These are phyloP conservation scores for Fereydounia khargensis DNA, from an alignment of 1,284 basidiomycete genomes.

Conservation along the genomic window DNA sequence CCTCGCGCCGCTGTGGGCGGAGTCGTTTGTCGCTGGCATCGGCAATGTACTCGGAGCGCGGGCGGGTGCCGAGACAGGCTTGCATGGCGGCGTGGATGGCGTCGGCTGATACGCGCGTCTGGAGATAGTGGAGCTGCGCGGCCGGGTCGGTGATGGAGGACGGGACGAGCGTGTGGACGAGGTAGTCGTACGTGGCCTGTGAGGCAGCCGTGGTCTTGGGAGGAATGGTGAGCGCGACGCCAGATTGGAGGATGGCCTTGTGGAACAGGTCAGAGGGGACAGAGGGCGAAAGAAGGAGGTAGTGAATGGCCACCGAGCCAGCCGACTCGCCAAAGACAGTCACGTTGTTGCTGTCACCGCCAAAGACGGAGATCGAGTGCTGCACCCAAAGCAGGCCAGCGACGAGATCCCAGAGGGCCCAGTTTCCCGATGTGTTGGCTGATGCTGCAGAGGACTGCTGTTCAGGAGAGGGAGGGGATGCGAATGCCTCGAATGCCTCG, in stretches of 20 bases:
- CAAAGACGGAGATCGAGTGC: constrained; percentile 66
- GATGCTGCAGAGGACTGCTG: too few species aligned
- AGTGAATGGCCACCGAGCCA: constrained; percentile 34
- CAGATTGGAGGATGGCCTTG: constrained; percentile 29
- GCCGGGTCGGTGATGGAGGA: constrained; percentile 11
- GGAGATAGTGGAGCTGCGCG: constrained; percentile 20
- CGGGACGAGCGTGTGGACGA: constrained; percentile 7
- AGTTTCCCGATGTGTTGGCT: constrained; percentile 60
- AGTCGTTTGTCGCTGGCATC: background rate
- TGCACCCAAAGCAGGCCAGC: constrained; percentile 65
- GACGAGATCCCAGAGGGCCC: constrained; percentile 67
- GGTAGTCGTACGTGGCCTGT: constrained; percentile 26
- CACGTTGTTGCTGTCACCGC: constrained; percentile 65
- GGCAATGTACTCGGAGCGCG: constrained; percentile 22
- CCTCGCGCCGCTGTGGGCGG: constrained; percentile 12
- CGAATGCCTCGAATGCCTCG: constrained; percentile 5
- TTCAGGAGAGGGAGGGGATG: too few species aligned
- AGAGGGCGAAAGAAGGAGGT: constrained; percentile 13
- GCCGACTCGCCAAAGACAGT: constrained; percentile 49
- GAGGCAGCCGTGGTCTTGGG: constrained; percentile 21
- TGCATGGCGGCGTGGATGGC: constrained; percentile 9
- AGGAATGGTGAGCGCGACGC: constrained; percentile 19
- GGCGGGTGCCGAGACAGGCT: constrained; percentile 19
- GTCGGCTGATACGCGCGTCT: constrained; percentile 13
- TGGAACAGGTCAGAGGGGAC: constrained; percentile 25